Conservation (phyloP, 352 stramenopile species). For the Phytophthora pseudosyringae region DNA sequence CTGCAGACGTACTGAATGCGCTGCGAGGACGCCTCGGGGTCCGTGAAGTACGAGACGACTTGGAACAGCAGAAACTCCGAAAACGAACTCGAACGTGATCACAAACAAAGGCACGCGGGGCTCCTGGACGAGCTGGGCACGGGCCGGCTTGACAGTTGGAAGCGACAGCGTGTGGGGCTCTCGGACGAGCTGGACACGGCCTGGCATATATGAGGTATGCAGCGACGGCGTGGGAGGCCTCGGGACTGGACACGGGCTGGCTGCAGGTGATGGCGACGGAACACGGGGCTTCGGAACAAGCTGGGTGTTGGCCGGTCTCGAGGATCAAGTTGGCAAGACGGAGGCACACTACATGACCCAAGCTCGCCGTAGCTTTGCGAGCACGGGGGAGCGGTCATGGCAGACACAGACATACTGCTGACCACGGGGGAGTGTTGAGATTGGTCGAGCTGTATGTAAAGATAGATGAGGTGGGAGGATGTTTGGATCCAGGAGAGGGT, state of each 20-base stretch:
- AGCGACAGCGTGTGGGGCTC: no score
- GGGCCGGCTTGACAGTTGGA: no score
- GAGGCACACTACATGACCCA: slow-evolving; percentile 8
- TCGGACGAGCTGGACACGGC: no score
- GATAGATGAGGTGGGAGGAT: slow-evolving; percentile 3
- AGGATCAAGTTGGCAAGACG: background rate
- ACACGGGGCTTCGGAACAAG: background rate
- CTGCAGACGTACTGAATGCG: slow-evolving; percentile 1
- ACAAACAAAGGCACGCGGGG: background rate
- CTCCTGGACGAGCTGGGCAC: slow-evolving; percentile 2
- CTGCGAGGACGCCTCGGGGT: slow-evolving; percentile 12
- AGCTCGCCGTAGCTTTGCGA: background rate
- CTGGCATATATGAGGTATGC: no score
- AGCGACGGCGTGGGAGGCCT: no score
- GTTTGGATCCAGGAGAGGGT: slow-evolving; percentile 11
- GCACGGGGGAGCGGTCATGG: slow-evolving; percentile 5
- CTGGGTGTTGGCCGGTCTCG: slow-evolving; percentile 9
- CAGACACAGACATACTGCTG: background rate
- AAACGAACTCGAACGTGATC: background rate
- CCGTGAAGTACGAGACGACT: background rate
- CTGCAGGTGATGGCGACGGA: background rate
- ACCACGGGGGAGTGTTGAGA: slow-evolving; percentile 22
- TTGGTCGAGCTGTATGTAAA: slow-evolving; percentile 7
- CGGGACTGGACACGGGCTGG: background rate
- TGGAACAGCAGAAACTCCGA: background rate